Base-by-base conservation (phyloP, 148 eudicot species). In the Pharnaceum exiguum region DNA sequence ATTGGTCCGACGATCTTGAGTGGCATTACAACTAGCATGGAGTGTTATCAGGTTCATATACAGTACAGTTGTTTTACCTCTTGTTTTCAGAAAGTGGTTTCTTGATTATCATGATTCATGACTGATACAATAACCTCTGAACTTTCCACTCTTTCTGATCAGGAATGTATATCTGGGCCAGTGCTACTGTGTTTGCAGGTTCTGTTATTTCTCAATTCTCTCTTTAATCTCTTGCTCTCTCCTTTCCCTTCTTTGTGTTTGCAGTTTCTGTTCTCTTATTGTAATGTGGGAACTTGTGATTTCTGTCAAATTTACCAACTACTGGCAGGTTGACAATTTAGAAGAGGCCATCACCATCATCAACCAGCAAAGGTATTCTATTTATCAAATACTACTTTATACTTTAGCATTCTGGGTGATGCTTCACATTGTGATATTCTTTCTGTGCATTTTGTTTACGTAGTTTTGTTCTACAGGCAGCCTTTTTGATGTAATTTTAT, bases 1-100 rank as follows among this genome's bases (percentile, higher is more conserved):
- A 46, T 77, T 28, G 82, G 82, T 53, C 82, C 82, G 27, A 77
- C 78, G n/a, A 73, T 77, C 46, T 55, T 77, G 55, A 69, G 69
- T 66, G 78, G 66, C 50, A 52, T 77, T 47, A 69, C 75, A 51
- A 25, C 72, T 28, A 47, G 49, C 67, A 73, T 73, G 78, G 75
- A 62, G 33, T 73, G 78, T 51, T 77, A 57, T 43, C 68, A 77
- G 82, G 82, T 74, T 60, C 46, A 35, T 47, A n/a, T n/a, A n/a
- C n/a, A n/a, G n/a, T n/a, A n/a, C n/a, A n/a, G n/a, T n/a, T n/a
- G n/a, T n/a, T n/a, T n/a, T n/a, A n/a, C n/a, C n/a, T n/a, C n/a
- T 15, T 28, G 9, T 32, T 52, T 11, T 5, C 44, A 10, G 19
- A 46, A 3, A 33, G 53, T 31, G 39, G 17, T 32, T n/a, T n/a